Evolutionary conservation across 768 basidiomycete species (phyloP).

Genomic region (Mycena latifolia): DNA sequence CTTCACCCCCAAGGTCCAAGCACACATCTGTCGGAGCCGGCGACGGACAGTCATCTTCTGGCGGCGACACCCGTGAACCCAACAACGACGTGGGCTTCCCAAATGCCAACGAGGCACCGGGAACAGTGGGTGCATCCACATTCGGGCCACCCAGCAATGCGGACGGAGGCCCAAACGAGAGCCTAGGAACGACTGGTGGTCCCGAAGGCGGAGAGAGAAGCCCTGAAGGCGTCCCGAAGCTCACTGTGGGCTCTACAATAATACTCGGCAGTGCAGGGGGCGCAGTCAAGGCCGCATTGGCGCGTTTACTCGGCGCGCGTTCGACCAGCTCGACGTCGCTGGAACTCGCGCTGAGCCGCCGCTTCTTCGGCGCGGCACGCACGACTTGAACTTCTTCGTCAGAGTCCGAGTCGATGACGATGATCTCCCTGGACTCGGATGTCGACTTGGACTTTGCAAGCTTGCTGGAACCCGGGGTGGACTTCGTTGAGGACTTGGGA

Average conservation of each 20-base stretch:
- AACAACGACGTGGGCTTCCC: conserved; percentile 28
- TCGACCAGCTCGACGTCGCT: conserved; percentile 37
- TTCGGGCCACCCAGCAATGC: conserved; percentile 32
- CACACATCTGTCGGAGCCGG: conserved; percentile 33
- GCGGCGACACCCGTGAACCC: conserved; percentile 1
- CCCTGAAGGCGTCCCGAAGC: conserved; percentile 28
- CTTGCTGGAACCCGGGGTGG: background rate
- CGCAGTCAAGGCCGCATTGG: background rate
- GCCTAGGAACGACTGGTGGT: background rate
- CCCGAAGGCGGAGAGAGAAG: conserved; percentile 2
- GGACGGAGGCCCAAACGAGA: conserved; percentile 38
- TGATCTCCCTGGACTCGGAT: conserved; percentile 53
- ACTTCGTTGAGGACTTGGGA: conserved; percentile 2
- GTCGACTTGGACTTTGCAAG: conserved; percentile 4
- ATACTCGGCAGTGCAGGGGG: background rate
- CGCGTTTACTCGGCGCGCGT: conserved; percentile 24
- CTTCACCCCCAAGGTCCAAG: conserved; percentile 48
- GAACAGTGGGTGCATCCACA: background rate
- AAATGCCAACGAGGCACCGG: conserved; percentile 13
- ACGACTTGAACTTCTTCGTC: conserved; percentile 46
- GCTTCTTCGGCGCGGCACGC: conserved; percentile 32
- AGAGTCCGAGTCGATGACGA: conserved; percentile 75
- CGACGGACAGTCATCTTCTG: conserved; percentile 39
- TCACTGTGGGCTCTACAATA: conserved; percentile 11
- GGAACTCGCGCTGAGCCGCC: conserved; percentile 40